These are phyloP conservation scores for Thermochaetoides thermophila DNA, from an alignment of 495 filamentous ascomycete species.

Conservation along the genomic window DNA sequence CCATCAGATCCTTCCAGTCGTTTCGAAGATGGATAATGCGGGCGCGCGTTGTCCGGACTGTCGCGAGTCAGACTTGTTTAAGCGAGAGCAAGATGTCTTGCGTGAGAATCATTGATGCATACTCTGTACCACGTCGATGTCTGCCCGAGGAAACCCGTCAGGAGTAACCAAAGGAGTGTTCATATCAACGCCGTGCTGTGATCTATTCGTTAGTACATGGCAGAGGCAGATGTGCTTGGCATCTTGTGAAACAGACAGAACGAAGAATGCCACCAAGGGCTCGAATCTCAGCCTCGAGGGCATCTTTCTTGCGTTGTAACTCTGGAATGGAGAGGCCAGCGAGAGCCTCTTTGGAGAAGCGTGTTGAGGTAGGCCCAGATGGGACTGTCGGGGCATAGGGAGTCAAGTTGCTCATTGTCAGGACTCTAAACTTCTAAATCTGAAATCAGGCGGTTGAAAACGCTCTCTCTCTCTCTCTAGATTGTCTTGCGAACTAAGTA, in stretches of 20 bases:
- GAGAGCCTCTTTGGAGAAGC: conserved; percentile 35
- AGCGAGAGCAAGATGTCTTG: background rate
- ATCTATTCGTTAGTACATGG: conserved; percentile 8
- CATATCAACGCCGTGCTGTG: conserved; percentile 86
- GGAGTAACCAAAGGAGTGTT: conserved; percentile 72
- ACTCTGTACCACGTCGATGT: conserved; percentile 95
- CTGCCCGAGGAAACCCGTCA: conserved; percentile 85
- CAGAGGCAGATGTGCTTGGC: background rate
- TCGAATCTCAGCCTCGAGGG: conserved; percentile 69
- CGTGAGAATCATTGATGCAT: conserved; percentile 15
- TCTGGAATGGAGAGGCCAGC: conserved; percentile 45
- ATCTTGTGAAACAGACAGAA: conserved; percentile 45
- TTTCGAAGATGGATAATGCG: conserved; percentile 82
- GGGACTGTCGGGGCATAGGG: conserved; percentile 62
- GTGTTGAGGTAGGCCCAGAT: conserved; percentile 48
- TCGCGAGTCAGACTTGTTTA: conserved; percentile 8
- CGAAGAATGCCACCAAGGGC: conserved; percentile 73
- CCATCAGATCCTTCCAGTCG: conserved; percentile 86
- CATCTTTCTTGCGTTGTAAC: conserved; percentile 56
- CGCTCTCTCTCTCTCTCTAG: no score
- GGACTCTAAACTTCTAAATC: no score
- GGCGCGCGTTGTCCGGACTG: conserved; percentile 79
- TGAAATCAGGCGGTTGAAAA: no score
- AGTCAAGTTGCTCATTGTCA: conserved; percentile 55
- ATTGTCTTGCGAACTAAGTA: no score